phyloP scores from a whole-genome alignment of 805 yeast genomes.

The Saccharomycopsis oosterbeekiorum region DNA sequence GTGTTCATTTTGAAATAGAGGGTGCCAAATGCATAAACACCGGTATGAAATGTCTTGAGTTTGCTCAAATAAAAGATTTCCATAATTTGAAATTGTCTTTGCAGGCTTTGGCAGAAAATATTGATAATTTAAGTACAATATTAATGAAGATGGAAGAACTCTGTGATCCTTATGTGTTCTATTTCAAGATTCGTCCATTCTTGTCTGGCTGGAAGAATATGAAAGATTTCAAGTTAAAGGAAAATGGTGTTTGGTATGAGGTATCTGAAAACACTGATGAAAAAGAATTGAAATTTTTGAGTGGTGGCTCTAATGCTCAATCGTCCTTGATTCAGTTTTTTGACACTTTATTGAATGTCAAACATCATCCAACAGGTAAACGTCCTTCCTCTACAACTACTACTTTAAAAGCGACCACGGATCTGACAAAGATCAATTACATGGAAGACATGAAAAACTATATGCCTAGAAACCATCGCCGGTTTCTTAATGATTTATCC shows the following conservation, averaged over 20 bases:
- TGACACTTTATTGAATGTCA: constrained; percentile 66
- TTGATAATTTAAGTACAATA: constrained; percentile 63
- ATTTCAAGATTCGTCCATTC: constrained; percentile 76
- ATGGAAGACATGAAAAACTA: constrained; percentile 77
- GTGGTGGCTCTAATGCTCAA: constrained; percentile 95
- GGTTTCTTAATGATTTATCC: constrained; percentile 56
- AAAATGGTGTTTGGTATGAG: constrained; percentile 69
- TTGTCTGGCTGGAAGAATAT: constrained; percentile 93
- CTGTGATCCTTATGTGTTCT: constrained; percentile 92
- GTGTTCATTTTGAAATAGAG: constrained; percentile 74
- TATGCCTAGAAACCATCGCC: constrained; percentile 83
- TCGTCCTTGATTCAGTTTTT: constrained; percentile 80
- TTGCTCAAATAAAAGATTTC: constrained; percentile 39
- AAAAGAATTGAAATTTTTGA: constrained; percentile 15
- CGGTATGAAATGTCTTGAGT: constrained; percentile 59
- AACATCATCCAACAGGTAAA: constrained; percentile 71
- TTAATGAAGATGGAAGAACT: constrained; percentile 80
- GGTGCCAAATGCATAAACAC: constrained; percentile 63
- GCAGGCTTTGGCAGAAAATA: constrained; percentile 60
- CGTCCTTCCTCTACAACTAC: constrained; percentile 27
- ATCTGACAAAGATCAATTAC: constrained; percentile 35
- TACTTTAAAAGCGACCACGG: constrained; percentile 19
- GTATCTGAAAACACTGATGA: constrained; percentile 14
- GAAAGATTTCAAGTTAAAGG: constrained; percentile 71
- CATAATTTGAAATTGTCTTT: constrained; percentile 35